Evolutionary conservation across 2,329 filamentous ascomycete genomes (phyloP).

Genomic region (Monosporascus sp.): DNA sequence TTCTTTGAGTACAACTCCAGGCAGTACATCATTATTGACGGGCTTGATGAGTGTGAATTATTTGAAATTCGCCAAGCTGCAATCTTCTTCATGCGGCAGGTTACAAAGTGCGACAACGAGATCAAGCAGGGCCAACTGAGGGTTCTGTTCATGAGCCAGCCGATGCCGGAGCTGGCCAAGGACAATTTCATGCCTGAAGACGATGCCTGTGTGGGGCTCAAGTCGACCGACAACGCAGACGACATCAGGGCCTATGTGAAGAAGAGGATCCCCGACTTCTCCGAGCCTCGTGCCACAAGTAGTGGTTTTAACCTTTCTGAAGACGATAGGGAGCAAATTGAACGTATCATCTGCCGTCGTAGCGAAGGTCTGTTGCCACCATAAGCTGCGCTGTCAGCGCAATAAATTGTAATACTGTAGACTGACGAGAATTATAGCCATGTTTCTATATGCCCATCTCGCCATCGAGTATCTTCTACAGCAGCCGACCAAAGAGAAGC

Average conservation of each 20-base stretch:
- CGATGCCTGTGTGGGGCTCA: neutral
- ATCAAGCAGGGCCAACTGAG: neutral
- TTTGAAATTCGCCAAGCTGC: neutral
- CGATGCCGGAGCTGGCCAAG: neutral
- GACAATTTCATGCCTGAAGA: neutral
- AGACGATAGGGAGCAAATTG: no score
- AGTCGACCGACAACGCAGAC: neutral
- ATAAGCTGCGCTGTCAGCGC: neutral
- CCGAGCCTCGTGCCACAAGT: no score
- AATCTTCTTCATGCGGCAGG: neutral
- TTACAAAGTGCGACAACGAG: neutral
- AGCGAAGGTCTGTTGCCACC: neutral
- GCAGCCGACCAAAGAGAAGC: neutral
- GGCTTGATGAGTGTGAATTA: neutral
- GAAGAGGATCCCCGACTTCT: no score
- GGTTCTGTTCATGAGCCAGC: neutral
- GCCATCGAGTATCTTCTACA: neutral
- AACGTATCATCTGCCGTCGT: no score
- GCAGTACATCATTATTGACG: conserved; percentile 2
- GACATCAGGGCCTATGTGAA: no score
- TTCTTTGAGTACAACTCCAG: neutral
- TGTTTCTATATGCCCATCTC: neutral
- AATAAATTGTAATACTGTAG: neutral
- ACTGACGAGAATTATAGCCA: neutral
- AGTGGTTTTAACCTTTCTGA: no score